Conservation (phyloP, 257 asterid genomes). For the Capsicum baccatum region DNA sequence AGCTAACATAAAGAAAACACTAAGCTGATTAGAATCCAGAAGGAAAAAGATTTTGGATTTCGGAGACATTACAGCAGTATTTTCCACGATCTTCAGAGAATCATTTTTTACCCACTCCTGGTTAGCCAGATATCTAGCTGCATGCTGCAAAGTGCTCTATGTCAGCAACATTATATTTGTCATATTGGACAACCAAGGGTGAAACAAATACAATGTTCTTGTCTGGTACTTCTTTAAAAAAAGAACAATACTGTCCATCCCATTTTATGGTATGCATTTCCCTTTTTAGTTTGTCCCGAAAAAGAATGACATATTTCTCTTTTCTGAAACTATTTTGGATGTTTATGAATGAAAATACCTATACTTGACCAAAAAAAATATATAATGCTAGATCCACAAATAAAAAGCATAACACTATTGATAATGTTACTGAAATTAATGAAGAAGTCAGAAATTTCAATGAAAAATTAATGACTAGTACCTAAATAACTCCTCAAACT, state of each 20-base stretch:
- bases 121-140: conserved; percentile 98
- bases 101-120: conserved; percentile 99
- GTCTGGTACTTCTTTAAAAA: not conserved
- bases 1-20: conserved; percentile 21
- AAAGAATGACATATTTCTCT: conserved; percentile 5
- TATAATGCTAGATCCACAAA: too few relatives aligned
- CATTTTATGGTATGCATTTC: not conserved
- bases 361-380: too few relatives aligned
- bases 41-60: conserved; percentile 11
- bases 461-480: too few relatives aligned
- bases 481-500: too few relatives aligned
- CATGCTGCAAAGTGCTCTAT: conserved; percentile 73
- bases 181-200: conserved; percentile 8
- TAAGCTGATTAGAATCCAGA: conserved; percentile 18
- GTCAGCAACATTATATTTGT: conserved; percentile 34
- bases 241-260: not conserved
- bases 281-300: conserved; percentile 8
- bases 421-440: too few relatives aligned
- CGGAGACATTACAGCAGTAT: conserved; percentile 88
- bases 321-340: not conserved
- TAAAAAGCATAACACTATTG: too few relatives aligned
- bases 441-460: too few relatives aligned
- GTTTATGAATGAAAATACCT: too few relatives aligned
- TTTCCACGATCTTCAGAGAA: conserved; percentile 99
- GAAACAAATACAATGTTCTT: not conserved